A percentile compares a stretch with the other conserved stretches of the same genome.
Evolutionary conservation across 2,329 filamentous ascomycete genomes (phyloP).

Genomic region (Colletotrichum aenigma): DNA sequence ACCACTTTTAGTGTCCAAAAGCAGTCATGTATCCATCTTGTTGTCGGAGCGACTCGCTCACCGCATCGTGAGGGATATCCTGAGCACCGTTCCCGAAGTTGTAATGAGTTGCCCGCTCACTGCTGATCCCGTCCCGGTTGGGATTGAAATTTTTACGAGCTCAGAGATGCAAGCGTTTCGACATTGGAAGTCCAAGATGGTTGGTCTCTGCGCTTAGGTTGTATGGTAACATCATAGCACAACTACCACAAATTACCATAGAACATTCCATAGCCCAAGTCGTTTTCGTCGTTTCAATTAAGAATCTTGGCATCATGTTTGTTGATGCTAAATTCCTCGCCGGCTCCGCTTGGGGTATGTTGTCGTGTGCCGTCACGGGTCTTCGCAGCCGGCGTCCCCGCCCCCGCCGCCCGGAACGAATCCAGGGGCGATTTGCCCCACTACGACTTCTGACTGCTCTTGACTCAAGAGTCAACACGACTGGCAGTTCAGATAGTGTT

Average conservation of each 20-base stretch:
- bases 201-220: neutral
- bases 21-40: neutral
- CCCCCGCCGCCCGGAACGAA: neutral
- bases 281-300: neutral
- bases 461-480: neutral
- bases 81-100: neutral
- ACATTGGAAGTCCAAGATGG: neutral
- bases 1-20: neutral
- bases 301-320: neutral
- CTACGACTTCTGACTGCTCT: neutral
- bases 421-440: neutral
- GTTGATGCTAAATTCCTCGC: neutral
- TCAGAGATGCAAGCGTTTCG: neutral
- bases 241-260: rapidly evolving
- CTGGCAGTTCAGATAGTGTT: neutral
- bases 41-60: neutral
- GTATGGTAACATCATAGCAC: rapidly evolving
- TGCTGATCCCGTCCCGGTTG: neutral
- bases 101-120: neutral
- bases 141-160: neutral
- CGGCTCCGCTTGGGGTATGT: neutral
- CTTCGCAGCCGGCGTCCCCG: neutral
- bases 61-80: neutral
- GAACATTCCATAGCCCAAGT: neutral
- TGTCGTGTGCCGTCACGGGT: neutral